phyloP scores from a whole-genome alignment of 495 filamentous ascomycete genomes.

The Annulohypoxylon bovei region DNA sequence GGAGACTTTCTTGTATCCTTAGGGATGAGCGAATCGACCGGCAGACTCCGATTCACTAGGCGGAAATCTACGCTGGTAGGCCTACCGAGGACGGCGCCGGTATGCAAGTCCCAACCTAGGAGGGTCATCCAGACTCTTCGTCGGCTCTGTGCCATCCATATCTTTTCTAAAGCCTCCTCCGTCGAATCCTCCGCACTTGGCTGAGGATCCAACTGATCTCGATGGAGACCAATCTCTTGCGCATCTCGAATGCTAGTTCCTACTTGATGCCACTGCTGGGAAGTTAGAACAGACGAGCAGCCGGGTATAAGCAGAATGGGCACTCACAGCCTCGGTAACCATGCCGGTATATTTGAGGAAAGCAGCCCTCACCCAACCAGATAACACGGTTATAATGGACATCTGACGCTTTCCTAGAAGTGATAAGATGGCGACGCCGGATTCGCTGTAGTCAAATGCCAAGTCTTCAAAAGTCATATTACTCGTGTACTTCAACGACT shows the following conservation, averaged over 20 bases:
- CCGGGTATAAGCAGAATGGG: background rate
- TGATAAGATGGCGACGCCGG: constrained; percentile 60
- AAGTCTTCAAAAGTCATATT: constrained; percentile 69
- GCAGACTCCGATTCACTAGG: constrained; percentile 52
- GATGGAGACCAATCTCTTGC: constrained; percentile 70
- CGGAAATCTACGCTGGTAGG: constrained; percentile 63
- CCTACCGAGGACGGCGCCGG: constrained; percentile 66
- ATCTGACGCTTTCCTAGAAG: constrained; percentile 66
- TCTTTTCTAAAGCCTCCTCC: constrained; percentile 58
- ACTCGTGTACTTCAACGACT: constrained; percentile 65
- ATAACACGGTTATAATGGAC: constrained; percentile 63
- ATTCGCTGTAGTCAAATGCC: constrained; percentile 67
- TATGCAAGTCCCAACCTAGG: constrained; percentile 67
- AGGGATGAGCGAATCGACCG: constrained; percentile 51
- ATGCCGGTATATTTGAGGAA: constrained; percentile 62
- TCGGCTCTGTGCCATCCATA: constrained; percentile 64
- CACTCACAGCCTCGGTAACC: constrained; percentile 59
- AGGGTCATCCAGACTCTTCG: constrained; percentile 67
- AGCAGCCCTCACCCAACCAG: constrained; percentile 62
- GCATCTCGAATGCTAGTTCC: constrained; percentile 67
- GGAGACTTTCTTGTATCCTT: constrained; percentile 48
- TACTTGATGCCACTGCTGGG: constrained; percentile 65
- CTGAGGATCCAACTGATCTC: constrained; percentile 55
- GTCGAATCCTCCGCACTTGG: constrained; percentile 49
- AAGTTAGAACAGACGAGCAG: constrained; percentile 34